phyloP scores from a whole-genome alignment of 2,329 filamentous ascomycete species.

The Xylaria sp. region DNA sequence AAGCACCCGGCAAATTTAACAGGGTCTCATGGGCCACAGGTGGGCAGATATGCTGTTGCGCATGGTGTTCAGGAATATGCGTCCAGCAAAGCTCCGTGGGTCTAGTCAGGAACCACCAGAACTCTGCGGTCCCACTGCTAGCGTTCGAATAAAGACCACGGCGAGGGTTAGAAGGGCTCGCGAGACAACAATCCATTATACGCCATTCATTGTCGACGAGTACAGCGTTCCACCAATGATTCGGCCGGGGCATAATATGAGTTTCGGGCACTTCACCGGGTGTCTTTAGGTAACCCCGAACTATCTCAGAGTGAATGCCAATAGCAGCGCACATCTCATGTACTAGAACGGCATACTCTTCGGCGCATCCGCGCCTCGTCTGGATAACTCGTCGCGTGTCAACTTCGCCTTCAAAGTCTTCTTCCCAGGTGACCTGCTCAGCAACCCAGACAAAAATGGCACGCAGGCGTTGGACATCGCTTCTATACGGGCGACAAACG shows the following conservation, averaged over 20 bases:
- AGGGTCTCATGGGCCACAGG: slow-evolving; percentile 86
- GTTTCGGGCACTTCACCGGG: slow-evolving; percentile 87
- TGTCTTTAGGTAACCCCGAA: slow-evolving; percentile 89
- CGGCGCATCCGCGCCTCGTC: slow-evolving; percentile 81
- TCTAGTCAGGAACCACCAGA: slow-evolving; percentile 92
- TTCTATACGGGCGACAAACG: slow-evolving; percentile 92
- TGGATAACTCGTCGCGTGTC: slow-evolving; percentile 88
- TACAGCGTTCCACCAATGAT: slow-evolving; percentile 98
- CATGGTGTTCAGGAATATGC: slow-evolving; percentile 86
- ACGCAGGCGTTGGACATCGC: slow-evolving; percentile 89
- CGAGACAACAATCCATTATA: slow-evolving; percentile 92
- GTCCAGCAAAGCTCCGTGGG: slow-evolving; percentile 95
- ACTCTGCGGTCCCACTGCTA: slow-evolving; percentile 76
- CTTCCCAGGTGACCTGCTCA: slow-evolving; percentile 96
- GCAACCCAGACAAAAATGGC: slow-evolving; percentile 98
- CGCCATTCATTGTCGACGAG: slow-evolving; percentile 95
- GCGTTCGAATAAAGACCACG: slow-evolving; percentile 80
- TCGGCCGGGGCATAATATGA: slow-evolving; percentile 83
- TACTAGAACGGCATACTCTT: slow-evolving; percentile 90
- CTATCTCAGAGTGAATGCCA: slow-evolving; percentile 85
- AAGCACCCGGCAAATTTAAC: slow-evolving; percentile 85
- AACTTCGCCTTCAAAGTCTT: slow-evolving; percentile 86
- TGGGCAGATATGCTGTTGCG: slow-evolving; percentile 93
- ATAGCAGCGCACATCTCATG: slow-evolving; percentile 94
- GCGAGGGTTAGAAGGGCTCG: slow-evolving; percentile 88